Conservation (phyloP, 257 asterid genomes). For the Mitragyna speciosa region DNA sequence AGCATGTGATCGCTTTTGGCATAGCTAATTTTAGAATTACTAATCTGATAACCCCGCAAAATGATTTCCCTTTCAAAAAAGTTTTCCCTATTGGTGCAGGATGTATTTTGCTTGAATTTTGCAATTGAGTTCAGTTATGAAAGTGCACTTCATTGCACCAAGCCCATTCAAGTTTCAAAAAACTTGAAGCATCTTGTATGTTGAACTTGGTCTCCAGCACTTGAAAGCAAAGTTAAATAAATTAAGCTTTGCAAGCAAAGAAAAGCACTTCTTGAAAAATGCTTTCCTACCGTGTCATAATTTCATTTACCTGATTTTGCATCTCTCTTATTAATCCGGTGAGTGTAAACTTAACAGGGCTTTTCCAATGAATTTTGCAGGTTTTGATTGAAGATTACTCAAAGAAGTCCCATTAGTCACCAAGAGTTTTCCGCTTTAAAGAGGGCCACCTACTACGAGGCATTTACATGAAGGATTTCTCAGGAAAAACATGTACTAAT, state of each 20-base stretch:
- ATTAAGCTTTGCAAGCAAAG: not conserved
- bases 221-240: not conserved
- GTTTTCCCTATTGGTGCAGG: not conserved
- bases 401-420: not conserved
- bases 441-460: slow-evolving; percentile 4
- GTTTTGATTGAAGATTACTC: not conserved
- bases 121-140: not conserved
- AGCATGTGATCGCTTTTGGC: not conserved
- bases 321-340: not conserved
- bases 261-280: not conserved
- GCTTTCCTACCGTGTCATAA: not conserved
- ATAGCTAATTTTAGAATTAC: not conserved
- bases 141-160: not conserved
- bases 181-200: slow-evolving; percentile 3
- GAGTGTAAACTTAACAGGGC: not conserved
- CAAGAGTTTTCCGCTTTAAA: not conserved
- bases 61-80: not conserved
- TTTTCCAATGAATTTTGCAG: not conserved
- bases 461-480: not conserved
- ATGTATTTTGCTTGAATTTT: not conserved
- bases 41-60: not conserved
- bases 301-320: not conserved
- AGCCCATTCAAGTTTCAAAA: not conserved
- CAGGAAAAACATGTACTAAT: not conserved
- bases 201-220: not conserved